Base-by-base conservation (phyloP, 257 asterid genomes). In the Solanum chiquidenum region DNA sequence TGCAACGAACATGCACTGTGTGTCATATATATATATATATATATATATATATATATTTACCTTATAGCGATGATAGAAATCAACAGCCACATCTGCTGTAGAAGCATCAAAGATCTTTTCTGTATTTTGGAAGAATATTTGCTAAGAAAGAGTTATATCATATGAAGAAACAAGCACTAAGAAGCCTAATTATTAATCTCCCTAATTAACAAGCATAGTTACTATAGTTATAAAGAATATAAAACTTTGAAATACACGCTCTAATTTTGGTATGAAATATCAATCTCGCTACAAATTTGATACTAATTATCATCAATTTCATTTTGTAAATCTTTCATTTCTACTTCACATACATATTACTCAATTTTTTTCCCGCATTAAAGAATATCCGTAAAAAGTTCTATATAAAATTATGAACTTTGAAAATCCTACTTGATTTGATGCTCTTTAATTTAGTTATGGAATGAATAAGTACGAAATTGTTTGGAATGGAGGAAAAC, bases 71-170 rank as follows among this genome's bases (percentile, higher is more conserved):
- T 91, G 79, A 27, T 91, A 88, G 42, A 88, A 87, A 42, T 91
- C 91, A 77, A 84, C 74, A 3, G 93, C 91, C 9, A 91, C 89
- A 44, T 84, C 87, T 62, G 88, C 92, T 23, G 87, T 91, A 25
- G 83, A 58, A 4, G 87, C 62, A 25, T 88, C 93, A 74, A 49
- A 35, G 66, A 91, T 83, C 77, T 86, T 91, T 49, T 49, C 93
- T 90, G 91, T 42, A 87, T 40, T 7, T 76, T 40, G 35, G 34
- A 16, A 76, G 10, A 76, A 76, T 6, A 79, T 79, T 49, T 49
- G 8, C 21, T 49, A 49, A 49, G 21, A 14, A 49, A 14, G 60
- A 46, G 20, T 46, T 46, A 13, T 49, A 49, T 49, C 60, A 49
- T 49, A 49, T 14, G 60, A 49, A 49, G 21, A 49, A 49, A 49